Conservation (phyloP, 139 green algal genomes). For the Yamagishiella unicocca region DNA sequence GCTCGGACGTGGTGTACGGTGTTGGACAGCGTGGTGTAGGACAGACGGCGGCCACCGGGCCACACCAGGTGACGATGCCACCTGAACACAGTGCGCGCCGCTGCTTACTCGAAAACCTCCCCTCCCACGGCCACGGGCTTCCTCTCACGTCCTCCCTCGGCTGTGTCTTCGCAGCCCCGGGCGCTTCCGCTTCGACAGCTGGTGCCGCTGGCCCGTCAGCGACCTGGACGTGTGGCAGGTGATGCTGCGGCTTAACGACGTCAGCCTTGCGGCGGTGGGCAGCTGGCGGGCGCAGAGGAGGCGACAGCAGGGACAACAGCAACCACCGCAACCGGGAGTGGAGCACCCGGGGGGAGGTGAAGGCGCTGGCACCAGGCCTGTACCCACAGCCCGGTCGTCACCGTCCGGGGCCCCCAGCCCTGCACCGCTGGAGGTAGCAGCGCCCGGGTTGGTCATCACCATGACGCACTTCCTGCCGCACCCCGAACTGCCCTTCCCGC, state of each 20-base stretch:
- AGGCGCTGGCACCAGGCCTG: too few species aligned
- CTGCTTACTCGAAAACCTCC: too few species aligned
- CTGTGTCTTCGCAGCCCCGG: conserved; percentile 55
- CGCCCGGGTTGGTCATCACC: conserved; percentile 6
- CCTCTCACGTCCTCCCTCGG: too few species aligned
- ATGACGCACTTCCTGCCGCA: conserved; percentile 53
- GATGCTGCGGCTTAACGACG: conserved; percentile 42
- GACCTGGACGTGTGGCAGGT: conserved; percentile 38
- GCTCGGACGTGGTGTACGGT: too few species aligned
- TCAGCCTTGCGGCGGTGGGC: background rate
- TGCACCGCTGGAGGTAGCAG: background rate
- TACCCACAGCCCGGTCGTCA: too few species aligned
- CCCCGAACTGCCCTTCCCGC: conserved; percentile 34
- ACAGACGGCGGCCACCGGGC: too few species aligned
- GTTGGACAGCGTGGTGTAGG: too few species aligned
- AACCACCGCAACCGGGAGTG: background rate
- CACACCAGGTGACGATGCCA: too few species aligned
- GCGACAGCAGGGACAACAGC: background rate
- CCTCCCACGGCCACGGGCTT: too few species aligned
- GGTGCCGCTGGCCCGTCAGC: conserved; percentile 22
- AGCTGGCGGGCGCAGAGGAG: background rate
- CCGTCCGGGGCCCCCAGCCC: background rate
- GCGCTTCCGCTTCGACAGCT: conserved; percentile 46
- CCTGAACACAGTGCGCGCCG: too few species aligned
- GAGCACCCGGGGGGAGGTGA: too few species aligned